Percentiles rank a stretch among this genome's conserved stretches.
Evolutionary conservation across 257 asterid genomes (phyloP).

Genomic region (Mentha longifolia): DNA sequence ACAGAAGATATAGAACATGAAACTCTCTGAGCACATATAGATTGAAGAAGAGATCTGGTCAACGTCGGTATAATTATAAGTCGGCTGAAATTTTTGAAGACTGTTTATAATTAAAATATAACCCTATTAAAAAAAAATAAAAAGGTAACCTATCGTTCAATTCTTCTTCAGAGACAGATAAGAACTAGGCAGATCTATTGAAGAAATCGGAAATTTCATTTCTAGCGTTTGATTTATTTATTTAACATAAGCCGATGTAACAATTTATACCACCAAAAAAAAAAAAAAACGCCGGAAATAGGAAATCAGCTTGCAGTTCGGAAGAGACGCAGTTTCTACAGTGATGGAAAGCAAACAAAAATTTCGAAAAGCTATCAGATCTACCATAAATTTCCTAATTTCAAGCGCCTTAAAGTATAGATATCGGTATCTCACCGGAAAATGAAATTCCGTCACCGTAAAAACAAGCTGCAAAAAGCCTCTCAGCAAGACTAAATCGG

Average conservation of each 20-base stretch:
- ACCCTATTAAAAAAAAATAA: no score
- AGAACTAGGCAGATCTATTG: conserved; percentile 38
- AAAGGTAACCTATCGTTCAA: background rate
- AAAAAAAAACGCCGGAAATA: background rate
- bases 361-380: conserved; percentile 8
- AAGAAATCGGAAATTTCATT: conserved; percentile 28
- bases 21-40: background rate
- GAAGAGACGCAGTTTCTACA: background rate
- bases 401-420: background rate
- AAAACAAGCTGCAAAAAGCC: background rate
- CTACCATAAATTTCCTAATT: background rate
- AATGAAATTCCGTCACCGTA: background rate
- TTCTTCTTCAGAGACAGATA: conserved; percentile 31
- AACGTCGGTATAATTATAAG: conserved; percentile 27
- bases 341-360: no score
- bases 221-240: background rate
- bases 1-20: background rate
- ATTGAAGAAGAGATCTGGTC: conserved; percentile 42
- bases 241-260: background rate
- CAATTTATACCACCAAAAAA: background rate
- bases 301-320: background rate
- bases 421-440: background rate
- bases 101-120: conserved; percentile 17
- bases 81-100: conserved; percentile 20
- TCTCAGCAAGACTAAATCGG: conserved; percentile 14